phyloP scores from a whole-genome alignment of 2,329 filamentous ascomycete genomes.

The Aspergillus aculeatinus region DNA sequence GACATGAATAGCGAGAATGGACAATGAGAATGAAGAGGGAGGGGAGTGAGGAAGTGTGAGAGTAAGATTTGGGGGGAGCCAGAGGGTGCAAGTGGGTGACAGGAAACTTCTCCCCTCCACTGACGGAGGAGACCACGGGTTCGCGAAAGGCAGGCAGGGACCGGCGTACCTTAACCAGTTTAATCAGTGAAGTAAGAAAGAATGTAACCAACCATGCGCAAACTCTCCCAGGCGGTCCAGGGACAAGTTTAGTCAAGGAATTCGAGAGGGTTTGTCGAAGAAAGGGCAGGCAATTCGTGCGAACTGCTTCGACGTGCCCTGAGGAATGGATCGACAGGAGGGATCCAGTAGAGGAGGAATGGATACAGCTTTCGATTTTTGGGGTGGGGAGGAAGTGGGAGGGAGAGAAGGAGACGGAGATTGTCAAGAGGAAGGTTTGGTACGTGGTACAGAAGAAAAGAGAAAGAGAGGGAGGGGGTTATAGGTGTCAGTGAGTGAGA shows the following conservation, averaged over 20 bases:
- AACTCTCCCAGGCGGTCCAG: background rate
- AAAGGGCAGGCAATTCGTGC: constrained; percentile 9
- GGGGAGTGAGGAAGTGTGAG: constrained; percentile 8
- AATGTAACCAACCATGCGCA: constrained; percentile 23
- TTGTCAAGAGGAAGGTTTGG: background rate
- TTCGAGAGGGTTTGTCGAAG: background rate
- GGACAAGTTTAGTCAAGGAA: background rate
- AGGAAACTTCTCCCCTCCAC: background rate
- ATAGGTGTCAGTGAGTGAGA: background rate
- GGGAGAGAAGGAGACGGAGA: background rate
- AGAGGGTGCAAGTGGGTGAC: constrained; percentile 1
- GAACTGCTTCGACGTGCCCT: constrained; percentile 12
- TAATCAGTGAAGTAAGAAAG: constrained; percentile 18
- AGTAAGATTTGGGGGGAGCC: background rate
- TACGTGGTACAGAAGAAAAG: background rate
- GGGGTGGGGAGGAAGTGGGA: constrained; percentile 7
- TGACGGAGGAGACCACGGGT: background rate
- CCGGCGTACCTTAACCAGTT: constrained; percentile 11
- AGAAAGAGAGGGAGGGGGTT: background rate
- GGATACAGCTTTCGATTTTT: background rate
- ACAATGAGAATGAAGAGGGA: constrained; percentile 10
- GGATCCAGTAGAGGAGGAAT: constrained; percentile 21
- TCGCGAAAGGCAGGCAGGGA: constrained; percentile 1
- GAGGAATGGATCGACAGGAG: constrained; percentile 41
- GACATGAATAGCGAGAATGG: constrained; percentile 5